Conservation (phyloP, 176 grass and related monocot genomes). For the Oryza glaberrima region DNA sequence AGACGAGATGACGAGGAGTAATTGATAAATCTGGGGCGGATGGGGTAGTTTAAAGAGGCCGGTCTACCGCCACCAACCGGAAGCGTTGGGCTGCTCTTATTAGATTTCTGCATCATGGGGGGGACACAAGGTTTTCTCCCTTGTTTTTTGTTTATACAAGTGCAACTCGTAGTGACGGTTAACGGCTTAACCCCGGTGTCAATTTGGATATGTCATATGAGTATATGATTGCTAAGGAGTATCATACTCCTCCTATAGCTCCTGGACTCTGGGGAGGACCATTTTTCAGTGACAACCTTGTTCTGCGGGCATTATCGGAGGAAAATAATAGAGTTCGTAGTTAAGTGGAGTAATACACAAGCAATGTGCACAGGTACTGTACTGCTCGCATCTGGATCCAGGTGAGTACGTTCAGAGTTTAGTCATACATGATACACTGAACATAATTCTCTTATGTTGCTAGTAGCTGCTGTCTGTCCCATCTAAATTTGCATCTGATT, state of each 20-base stretch:
- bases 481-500: neutral
- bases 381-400: slow-evolving; percentile 10
- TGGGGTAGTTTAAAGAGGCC: slow-evolving; percentile 70
- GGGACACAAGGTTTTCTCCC: neutral
- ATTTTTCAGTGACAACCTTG: neutral
- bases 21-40: slow-evolving; percentile 62
- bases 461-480: neutral
- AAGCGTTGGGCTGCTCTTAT: neutral
- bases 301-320: neutral
- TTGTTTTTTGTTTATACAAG: neutral
- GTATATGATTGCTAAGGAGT: neutral
- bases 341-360: neutral
- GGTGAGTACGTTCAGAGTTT: neutral
- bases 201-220: neutral
- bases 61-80: slow-evolving; percentile 74
- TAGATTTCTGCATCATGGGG: neutral
- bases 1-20: neutral
- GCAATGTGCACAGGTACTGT: neutral
- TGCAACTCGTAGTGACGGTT: neutral
- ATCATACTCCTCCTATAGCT: neutral
- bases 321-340: neutral
- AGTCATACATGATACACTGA: slow-evolving; percentile 3
- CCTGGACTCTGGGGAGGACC: neutral
- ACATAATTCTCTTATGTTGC: neutral
- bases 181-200: neutral